Evolutionary conservation across 352 stramenopile genomes (phyloP), one percentile per base, ranked within the genome.

Genomic region (Phytopythium helicoides): DNA sequence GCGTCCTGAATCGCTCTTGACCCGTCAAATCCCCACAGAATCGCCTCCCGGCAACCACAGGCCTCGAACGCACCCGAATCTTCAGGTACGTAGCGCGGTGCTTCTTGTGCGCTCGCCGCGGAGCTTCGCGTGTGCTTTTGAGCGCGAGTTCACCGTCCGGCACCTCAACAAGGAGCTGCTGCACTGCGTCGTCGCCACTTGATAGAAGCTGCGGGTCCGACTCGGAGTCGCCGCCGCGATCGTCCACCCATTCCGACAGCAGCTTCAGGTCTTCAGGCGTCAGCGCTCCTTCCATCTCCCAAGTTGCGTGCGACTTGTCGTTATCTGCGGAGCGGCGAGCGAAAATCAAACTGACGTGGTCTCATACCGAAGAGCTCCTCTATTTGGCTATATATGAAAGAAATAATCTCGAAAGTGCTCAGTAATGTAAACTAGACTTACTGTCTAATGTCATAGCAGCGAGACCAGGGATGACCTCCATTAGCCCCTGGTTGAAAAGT

Each of bases 41-140:
- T 19, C 14, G 5, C 14, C 10, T 11, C 38, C 16, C 15, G 16
- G 22, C 26, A 33, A 11, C 6, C 8, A 37, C 18, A 50, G 28
- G 8, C 7, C 10, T 15, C 23, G 0, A 2, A 25, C 16, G 1
- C 18, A 50, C 44, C 15, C 11, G 15, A 10, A 9, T 50, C 15
- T 28, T 6, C 9, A 50, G 25, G 26, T 50, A 50, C 44, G 44
- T 50, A 5, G 44, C 44, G 26, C 44, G 44, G 1, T 26, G 15
- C 26, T 50, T 50, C 25, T 38, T 50, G 26, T n/a, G 44, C 26
- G 25, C 26, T 3, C 26, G 44, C 3, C 44, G 44, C 4, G 28
- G 44, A 1, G 44, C 25, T 8, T 38, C 25, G 10, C 10, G 3
- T 28, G 7, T 28, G n/a, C n/a, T n/a, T n/a, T n/a, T n/a, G n/a